These are phyloP conservation scores for Phytophthora constricta DNA, from an alignment of 352 stramenopile species.

Conservation along the genomic window DNA sequence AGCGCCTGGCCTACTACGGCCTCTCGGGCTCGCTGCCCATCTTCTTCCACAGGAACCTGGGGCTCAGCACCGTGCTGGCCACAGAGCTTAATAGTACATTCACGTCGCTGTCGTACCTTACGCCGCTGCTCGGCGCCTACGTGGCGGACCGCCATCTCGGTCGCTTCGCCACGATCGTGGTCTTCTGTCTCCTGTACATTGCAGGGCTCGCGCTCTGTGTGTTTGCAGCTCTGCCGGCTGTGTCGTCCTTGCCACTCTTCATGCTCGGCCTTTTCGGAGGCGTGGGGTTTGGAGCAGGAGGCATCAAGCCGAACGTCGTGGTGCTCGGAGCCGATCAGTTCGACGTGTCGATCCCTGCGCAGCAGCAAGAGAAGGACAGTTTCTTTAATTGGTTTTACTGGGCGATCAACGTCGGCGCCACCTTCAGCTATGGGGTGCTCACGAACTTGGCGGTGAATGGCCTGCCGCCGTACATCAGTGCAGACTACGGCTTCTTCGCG, in stretches of 20 bases:
- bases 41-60: slow-evolving; percentile 89
- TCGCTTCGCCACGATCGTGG: slow-evolving; percentile 80
- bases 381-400: slow-evolving; percentile 97
- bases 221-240: slow-evolving; percentile 54
- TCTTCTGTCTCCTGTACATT: slow-evolving; percentile 81
- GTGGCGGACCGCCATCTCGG: slow-evolving; percentile 82
- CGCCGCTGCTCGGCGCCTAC: slow-evolving; percentile 81
- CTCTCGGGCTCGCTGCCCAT: slow-evolving; percentile 86
- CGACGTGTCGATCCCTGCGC: slow-evolving; percentile 67
- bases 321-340: slow-evolving; percentile 86
- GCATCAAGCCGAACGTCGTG: slow-evolving; percentile 83
- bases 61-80: slow-evolving; percentile 78
- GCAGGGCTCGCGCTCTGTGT: slow-evolving; percentile 73
- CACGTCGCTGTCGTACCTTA: slow-evolving; percentile 86
- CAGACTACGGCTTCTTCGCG: slow-evolving; percentile 87
- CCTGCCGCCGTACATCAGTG: slow-evolving; percentile 79
- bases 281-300: slow-evolving; percentile 71
- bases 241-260: slow-evolving; percentile 75
- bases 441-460: slow-evolving; percentile 92
- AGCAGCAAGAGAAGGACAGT: slow-evolving; percentile 82
- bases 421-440: slow-evolving; percentile 91
- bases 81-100: slow-evolving; percentile 90
- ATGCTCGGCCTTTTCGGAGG: slow-evolving; percentile 86
- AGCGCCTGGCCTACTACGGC: slow-evolving; percentile 83
- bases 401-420: slow-evolving; percentile 92